Evolutionary conservation across 768 basidiomycete genomes (phyloP).

Genomic region (Kwoniella bestiolae): DNA sequence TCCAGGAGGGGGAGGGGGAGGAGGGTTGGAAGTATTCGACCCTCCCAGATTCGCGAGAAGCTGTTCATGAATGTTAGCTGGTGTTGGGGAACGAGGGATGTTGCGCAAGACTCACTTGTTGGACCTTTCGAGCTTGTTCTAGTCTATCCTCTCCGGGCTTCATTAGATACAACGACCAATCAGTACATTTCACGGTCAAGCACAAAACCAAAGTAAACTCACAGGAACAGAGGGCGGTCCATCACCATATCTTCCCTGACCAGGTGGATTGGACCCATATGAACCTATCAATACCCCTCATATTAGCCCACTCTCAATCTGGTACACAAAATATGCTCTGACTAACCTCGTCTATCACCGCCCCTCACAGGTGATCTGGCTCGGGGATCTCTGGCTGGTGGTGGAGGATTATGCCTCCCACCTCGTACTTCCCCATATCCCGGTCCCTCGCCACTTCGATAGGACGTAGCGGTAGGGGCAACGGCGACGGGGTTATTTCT

Average conservation of each 20-base stretch:
- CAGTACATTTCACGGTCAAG: too few species aligned
- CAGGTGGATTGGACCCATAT: constrained; percentile 11
- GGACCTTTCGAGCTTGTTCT: constrained; percentile 65
- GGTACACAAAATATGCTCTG: not conserved
- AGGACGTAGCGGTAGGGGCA: too few species aligned
- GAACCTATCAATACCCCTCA: constrained; percentile 1
- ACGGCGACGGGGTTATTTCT: too few species aligned
- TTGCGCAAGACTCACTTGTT: constrained; percentile 34
- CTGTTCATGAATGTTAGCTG: too few species aligned
- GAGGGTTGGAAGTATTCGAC: not conserved
- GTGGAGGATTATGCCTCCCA: constrained; percentile 3
- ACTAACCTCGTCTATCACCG: constrained; percentile 18
- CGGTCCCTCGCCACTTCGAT: constrained; percentile 32
- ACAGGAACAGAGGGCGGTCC: constrained; percentile 25
- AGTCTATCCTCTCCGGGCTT: constrained; percentile 71
- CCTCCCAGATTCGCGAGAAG: constrained; percentile 21
- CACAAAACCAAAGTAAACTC: constrained; percentile 13
- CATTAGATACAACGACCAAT: too few species aligned
- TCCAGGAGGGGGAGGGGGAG: constrained; percentile 1
- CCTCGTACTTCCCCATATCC: constrained; percentile 33
- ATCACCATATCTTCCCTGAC: constrained; percentile 27
- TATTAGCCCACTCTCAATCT: not conserved
- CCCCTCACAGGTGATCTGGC: constrained; percentile 16
- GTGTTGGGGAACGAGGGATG: too few species aligned
- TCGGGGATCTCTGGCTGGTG: constrained; percentile 7